Percentiles rank a stretch among this genome's conserved stretches.
Evolutionary conservation across 345 rosid genomes (phyloP).

Genomic region (Rhizophora apiculata): DNA sequence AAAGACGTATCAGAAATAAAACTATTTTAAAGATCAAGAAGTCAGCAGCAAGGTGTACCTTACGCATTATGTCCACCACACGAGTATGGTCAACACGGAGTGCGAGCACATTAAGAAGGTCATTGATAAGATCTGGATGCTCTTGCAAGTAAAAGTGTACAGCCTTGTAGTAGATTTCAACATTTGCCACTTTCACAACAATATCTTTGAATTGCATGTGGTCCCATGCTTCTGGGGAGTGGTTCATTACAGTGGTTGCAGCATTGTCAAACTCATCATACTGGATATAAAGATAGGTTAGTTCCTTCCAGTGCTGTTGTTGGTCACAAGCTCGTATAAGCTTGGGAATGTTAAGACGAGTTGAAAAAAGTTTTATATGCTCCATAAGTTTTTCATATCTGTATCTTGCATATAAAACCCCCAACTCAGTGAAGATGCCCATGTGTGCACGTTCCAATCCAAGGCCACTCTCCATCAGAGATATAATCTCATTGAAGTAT

Average conservation of each 20-base stretch:
- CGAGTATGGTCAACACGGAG: constrained; percentile 90
- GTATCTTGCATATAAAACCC: constrained; percentile 94
- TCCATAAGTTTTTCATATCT: constrained; percentile 94
- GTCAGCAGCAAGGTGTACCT: constrained; percentile 37
- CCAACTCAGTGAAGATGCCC: constrained; percentile 97
- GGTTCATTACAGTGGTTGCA: constrained; percentile 94
- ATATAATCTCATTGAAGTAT: constrained; percentile 83
- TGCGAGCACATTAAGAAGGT: constrained; percentile 91
- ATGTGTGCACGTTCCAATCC: constrained; percentile 97
- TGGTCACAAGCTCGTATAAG: constrained; percentile 96
- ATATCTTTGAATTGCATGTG: constrained; percentile 98
- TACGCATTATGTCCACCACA: constrained; percentile 93
- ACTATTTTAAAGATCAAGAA: not conserved
- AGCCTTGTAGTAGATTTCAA: constrained; percentile 89
- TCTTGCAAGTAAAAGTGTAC: constrained; percentile 96
- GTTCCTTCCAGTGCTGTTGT: constrained; percentile 96
- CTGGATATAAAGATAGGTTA: constrained; percentile 76
- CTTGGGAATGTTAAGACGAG: constrained; percentile 95
- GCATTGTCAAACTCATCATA: constrained; percentile 97
- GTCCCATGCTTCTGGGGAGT: constrained; percentile 99
- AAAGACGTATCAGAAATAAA: not conserved
- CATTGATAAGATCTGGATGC: constrained; percentile 87
- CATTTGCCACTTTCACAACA: constrained; percentile 85
- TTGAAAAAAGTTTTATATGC: constrained; percentile 89
- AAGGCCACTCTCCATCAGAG: constrained; percentile 96